phyloP scores from a whole-genome alignment of 352 stramenopile genomes.

The Paralagenidium karlingii region DNA sequence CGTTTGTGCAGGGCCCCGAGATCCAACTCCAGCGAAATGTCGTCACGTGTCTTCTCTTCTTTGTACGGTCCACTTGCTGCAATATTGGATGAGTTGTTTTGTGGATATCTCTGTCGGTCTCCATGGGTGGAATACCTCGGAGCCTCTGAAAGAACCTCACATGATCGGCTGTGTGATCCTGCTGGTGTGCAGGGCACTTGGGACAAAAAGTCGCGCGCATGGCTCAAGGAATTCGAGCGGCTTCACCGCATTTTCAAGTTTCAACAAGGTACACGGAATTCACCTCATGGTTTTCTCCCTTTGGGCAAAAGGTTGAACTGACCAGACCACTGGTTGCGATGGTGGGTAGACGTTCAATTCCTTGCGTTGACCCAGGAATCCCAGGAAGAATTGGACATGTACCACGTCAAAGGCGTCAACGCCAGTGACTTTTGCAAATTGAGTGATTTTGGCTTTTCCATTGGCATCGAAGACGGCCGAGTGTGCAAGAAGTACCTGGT shows the following conservation, averaged over 20 bases:
- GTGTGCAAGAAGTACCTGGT: constrained; percentile 72
- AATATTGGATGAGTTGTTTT: neutral
- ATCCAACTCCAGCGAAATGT: constrained; percentile 40
- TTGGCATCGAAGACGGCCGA: constrained; percentile 54
- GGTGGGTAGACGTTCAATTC: constrained; percentile 31
- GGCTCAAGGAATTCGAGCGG: constrained; percentile 30
- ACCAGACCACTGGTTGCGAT: constrained; percentile 2
- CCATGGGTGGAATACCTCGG: neutral
- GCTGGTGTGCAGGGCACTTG: constrained; percentile 52
- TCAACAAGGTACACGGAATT: constrained; percentile 12
- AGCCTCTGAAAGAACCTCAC: too few relatives aligned
- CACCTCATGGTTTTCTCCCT: neutral
- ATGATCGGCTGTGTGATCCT: too few relatives aligned
- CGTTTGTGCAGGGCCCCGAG: constrained; percentile 32
- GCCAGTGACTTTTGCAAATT: constrained; percentile 46
- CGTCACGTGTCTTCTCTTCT: constrained; percentile 67
- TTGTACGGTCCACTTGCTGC: constrained; percentile 18
- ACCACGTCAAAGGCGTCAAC: constrained; percentile 34
- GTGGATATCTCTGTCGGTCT: constrained; percentile 1
- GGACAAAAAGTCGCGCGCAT: constrained; percentile 36
- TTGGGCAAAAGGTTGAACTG: neutral
- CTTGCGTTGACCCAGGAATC: constrained; percentile 57
- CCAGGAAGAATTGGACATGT: constrained; percentile 42
- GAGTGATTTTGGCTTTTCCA: constrained; percentile 30
- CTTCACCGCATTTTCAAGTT: constrained; percentile 3